These are phyloP conservation scores for Chlamydomonas incerta DNA, from an alignment of 139 green algal species.

Conservation along the genomic window DNA sequence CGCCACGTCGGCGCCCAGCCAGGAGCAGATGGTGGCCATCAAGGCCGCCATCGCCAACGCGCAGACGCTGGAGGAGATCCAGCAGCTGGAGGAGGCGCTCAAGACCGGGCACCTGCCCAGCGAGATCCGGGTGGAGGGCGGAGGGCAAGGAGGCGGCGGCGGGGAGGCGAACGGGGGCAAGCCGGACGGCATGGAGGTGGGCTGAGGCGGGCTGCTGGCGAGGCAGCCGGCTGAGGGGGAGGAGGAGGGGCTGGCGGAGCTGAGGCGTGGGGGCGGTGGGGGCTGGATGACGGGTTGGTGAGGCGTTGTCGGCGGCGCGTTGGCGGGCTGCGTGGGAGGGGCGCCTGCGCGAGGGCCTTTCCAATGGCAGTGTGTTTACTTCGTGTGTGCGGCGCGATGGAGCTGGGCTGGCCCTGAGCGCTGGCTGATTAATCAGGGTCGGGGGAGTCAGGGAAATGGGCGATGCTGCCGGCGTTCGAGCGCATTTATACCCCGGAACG, in stretches of 20 bases:
- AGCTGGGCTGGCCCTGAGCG: too few relatives aligned
- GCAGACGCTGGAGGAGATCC: constrained; percentile 93
- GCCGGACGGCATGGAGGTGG: constrained; percentile 39
- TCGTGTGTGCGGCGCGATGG: too few relatives aligned
- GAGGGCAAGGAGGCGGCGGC: not conserved
- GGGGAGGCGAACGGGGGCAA: constrained; percentile 10
- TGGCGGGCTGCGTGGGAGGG: too few relatives aligned
- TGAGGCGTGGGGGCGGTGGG: not conserved
- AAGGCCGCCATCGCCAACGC: constrained; percentile 91
- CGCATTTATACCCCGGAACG: too few relatives aligned
- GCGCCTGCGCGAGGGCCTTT: too few relatives aligned
- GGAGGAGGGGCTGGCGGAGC: too few relatives aligned
- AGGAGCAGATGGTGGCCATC: constrained; percentile 87
- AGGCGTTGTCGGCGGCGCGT: not conserved
- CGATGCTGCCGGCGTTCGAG: too few relatives aligned
- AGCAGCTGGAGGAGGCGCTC: constrained; percentile 86
- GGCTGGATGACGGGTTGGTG: not conserved
- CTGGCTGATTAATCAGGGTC: too few relatives aligned
- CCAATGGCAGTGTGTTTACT: too few relatives aligned
- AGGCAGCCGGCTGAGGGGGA: too few relatives aligned
- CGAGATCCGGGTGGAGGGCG: constrained; percentile 35
- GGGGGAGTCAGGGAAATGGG: too few relatives aligned
- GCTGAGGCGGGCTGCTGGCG: constrained; percentile 5
- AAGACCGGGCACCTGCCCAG: constrained; percentile 79
- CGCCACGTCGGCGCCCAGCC: constrained; percentile 63